phyloP scores from a whole-genome alignment of 306 rosid species.

The Prunus davidiana region DNA sequence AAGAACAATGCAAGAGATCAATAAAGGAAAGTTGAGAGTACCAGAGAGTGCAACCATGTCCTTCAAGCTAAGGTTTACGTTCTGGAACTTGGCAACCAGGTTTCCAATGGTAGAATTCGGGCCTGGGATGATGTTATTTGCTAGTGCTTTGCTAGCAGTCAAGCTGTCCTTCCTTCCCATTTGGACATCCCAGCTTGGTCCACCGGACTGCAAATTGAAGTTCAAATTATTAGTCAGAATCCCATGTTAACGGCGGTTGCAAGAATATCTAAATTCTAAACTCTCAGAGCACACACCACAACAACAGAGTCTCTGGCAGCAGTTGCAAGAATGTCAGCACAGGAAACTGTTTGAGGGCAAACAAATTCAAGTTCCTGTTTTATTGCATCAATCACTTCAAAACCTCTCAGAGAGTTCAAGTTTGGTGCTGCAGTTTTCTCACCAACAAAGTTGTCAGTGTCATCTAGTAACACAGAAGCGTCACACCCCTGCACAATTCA shows the following conservation, averaged over 20 bases:
- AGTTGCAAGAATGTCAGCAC: constrained; percentile 80
- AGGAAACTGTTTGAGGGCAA: constrained; percentile 77
- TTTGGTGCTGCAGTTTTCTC: constrained; percentile 90
- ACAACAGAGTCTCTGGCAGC: constrained; percentile 81
- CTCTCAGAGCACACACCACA: constrained; percentile 49
- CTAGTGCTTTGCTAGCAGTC: constrained; percentile 56
- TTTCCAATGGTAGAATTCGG: constrained; percentile 73
- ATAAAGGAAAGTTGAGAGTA: constrained; percentile 4
- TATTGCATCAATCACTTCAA: constrained; percentile 70
- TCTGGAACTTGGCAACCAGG: constrained; percentile 61
- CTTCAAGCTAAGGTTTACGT: constrained; percentile 52
- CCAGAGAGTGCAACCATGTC: constrained; percentile 91
- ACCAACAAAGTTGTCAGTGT: constrained; percentile 50
- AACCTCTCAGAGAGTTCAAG: constrained; percentile 75
- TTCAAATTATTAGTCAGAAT: neutral
- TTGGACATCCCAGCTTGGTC: constrained; percentile 79
- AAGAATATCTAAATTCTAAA: neutral
- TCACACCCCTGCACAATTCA: constrained; percentile 66
- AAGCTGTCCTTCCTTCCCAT: constrained; percentile 76
- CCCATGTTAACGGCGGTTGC: too few species aligned
- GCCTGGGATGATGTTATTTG: constrained; percentile 67
- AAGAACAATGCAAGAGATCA: neutral
- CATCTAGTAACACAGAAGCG: constrained; percentile 83
- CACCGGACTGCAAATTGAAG: constrained; percentile 58
- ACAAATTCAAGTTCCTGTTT: constrained; percentile 64